Base-by-base conservation (phyloP, 352 stramenopile species). In the Pythium utonaiense region DNA sequence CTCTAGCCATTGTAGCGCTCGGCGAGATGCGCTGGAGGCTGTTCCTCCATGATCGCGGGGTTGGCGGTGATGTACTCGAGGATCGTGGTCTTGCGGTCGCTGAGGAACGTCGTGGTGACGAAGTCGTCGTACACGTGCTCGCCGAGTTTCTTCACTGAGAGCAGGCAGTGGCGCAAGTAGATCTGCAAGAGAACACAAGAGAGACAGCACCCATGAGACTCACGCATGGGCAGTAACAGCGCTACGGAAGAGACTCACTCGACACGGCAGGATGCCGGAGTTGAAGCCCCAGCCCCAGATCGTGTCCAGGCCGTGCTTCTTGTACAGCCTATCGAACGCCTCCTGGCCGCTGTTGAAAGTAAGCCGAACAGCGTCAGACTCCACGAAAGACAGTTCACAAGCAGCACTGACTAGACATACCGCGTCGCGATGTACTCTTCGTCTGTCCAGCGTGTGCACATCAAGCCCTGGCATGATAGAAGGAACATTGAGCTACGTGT, bases 91-190 rank as follows among this genome's bases (percentile, higher is more conserved):
- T 62, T 81, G 57, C 93, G 78, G 74, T 98, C 90, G 40, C 87
- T 86, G 16, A 98, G 75, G 66, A 86, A 97, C 19, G 90, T 97
- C n/a, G 95, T 91, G 62, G 86, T 64, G 2, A 98, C 68, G 68
- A 98, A 98, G 33, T 89, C 71, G 6, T 82, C 63, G 64, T 87
- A 86, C 25, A 89, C 74, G 8, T 81, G 24, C 10, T 86, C 63
- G 24, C 81, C 78, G 22, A 91, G 69, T 45, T 91, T 95, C 74
- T 86, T 73, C 21, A 92, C 90, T 14, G 91, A 86, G 28, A 98
- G 72, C 36, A 97, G 69, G 55, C 93, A 98, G 73, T 98, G 93
- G 44, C 93, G 86, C n/a, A 98, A 75, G 61, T 98, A 98, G 30
- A 96, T 83, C 70, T 89, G 40, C 3, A 21, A 6, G 24, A 38